Evolutionary conservation across 2,329 filamentous ascomycete genomes (phyloP).

Genomic region (Diplodia mutila): DNA sequence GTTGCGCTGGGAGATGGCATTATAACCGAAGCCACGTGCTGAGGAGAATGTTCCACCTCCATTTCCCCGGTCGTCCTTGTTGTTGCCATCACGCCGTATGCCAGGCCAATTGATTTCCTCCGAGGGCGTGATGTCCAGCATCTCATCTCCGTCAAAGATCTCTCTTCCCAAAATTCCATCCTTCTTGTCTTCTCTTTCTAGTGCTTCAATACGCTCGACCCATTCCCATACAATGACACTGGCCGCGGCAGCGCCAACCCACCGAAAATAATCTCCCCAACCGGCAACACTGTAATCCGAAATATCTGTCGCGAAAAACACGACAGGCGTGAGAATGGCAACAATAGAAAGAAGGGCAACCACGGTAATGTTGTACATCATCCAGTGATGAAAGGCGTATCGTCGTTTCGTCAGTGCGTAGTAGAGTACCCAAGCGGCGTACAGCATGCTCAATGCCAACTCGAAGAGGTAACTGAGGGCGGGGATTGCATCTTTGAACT

Average conservation of each 20-base stretch:
- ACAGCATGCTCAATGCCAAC: slow-evolving; percentile 80
- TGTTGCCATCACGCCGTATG: slow-evolving; percentile 43
- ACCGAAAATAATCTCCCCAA: slow-evolving; percentile 94
- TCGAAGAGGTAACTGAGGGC: slow-evolving; percentile 91
- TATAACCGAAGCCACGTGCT: slow-evolving; percentile 33
- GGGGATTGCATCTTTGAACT: slow-evolving; percentile 87
- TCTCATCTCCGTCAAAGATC: slow-evolving; percentile 92
- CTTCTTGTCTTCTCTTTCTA: slow-evolving; percentile 92
- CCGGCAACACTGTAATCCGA: slow-evolving; percentile 81
- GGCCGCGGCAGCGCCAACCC: slow-evolving; percentile 92
- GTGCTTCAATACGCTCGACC: slow-evolving; percentile 91
- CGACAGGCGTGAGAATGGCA: slow-evolving; percentile 83
- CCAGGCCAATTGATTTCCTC: slow-evolving; percentile 58
- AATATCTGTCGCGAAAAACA: slow-evolving; percentile 93
- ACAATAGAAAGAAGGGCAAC: slow-evolving; percentile 78
- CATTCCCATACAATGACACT: slow-evolving; percentile 99
- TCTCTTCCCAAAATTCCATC: slow-evolving; percentile 89
- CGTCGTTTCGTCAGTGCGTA: slow-evolving; percentile 90
- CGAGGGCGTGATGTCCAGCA: slow-evolving; percentile 71
- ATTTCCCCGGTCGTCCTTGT: slow-evolving; percentile 39
- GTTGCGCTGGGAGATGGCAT: slow-evolving; percentile 37
- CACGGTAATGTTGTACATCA: slow-evolving; percentile 87
- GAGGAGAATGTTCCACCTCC: slow-evolving; percentile 28
- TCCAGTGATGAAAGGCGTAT: slow-evolving; percentile 85
- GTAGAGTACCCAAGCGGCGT: slow-evolving; percentile 92